These are phyloP conservation scores for Amanita thiersii DNA, from an alignment of 768 basidiomycete genomes.

Conservation along the genomic window DNA sequence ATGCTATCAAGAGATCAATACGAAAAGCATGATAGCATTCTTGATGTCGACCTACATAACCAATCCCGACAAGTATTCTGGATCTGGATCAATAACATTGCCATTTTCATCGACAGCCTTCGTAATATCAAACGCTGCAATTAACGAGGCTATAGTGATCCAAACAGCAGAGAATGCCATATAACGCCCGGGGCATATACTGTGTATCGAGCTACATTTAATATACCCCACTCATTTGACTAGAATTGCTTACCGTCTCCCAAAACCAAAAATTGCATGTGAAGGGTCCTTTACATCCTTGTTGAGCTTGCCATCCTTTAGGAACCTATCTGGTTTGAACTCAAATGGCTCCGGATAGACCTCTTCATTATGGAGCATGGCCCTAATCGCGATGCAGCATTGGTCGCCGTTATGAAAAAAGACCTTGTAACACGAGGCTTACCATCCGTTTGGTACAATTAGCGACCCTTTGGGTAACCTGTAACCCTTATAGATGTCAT, in stretches of 20 bases:
- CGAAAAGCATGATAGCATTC: neutral
- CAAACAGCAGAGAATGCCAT: constrained; percentile 24
- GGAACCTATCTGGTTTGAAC: constrained; percentile 13
- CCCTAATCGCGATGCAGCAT: constrained; percentile 4
- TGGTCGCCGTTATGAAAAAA: neutral
- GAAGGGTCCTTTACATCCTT: constrained; percentile 8
- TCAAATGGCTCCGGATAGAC: constrained; percentile 12
- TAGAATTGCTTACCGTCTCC: constrained; percentile 10
- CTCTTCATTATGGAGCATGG: constrained; percentile 12
- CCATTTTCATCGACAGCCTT: constrained; percentile 13
- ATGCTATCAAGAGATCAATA: neutral
- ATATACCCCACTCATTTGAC: neutral
- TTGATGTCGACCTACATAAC: neutral
- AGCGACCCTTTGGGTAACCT: constrained; percentile 26
- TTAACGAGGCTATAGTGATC: constrained; percentile 20
- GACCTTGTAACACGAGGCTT: neutral
- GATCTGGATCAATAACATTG: constrained; percentile 19
- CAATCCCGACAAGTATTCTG: neutral
- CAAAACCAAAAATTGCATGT: constrained; percentile 11
- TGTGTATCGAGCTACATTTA: no score
- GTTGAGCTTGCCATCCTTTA: constrained; percentile 12
- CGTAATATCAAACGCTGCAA: constrained; percentile 21
- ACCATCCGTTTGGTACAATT: constrained; percentile 18
- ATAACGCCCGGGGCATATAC: constrained; percentile 24
- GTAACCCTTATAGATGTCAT: constrained; percentile 28